phyloP scores from a whole-genome alignment of 768 basidiomycete genomes.

The Panaeolus cyanescens region DNA sequence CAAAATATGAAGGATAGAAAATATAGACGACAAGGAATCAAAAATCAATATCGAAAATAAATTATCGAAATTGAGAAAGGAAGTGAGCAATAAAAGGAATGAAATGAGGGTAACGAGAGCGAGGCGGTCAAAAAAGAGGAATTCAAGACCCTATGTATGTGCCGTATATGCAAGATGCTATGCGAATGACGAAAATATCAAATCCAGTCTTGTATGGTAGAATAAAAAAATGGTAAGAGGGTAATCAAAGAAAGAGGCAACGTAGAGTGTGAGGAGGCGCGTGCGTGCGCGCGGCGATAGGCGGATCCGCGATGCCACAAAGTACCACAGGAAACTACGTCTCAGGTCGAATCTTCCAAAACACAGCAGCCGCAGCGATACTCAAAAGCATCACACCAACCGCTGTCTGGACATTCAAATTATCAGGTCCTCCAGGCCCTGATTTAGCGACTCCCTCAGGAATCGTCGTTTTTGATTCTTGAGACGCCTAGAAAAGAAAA shows the following conservation, averaged over 20 bases:
- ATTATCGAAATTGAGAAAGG: background rate
- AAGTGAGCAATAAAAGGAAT: background rate
- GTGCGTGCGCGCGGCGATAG: background rate
- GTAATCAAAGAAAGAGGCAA: background rate
- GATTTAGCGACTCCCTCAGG: background rate
- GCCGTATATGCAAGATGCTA: background rate
- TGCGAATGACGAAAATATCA: background rate
- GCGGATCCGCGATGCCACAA: background rate
- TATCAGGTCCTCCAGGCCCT: constrained; percentile 1
- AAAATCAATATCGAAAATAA: background rate
- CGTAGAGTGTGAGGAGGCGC: background rate
- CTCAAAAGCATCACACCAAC: constrained; percentile 66
- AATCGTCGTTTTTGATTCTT: background rate
- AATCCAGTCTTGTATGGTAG: background rate
- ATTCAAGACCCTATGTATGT: background rate
- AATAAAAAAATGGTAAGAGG: constrained; percentile 7
- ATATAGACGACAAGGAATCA: background rate
- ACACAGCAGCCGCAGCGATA: constrained; percentile 70
- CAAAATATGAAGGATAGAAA: background rate
- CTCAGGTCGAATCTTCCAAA: constrained; percentile 66
- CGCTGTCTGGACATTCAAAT: constrained; percentile 52
- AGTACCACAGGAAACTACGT: background rate
- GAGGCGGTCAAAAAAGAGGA: background rate
- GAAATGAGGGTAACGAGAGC: background rate
- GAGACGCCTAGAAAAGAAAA: constrained; percentile 2